Percentiles rank a stretch among this genome's conserved stretches.
phyloP scores from a whole-genome alignment of 768 basidiomycete genomes.

The Termitomyces sp. region DNA sequence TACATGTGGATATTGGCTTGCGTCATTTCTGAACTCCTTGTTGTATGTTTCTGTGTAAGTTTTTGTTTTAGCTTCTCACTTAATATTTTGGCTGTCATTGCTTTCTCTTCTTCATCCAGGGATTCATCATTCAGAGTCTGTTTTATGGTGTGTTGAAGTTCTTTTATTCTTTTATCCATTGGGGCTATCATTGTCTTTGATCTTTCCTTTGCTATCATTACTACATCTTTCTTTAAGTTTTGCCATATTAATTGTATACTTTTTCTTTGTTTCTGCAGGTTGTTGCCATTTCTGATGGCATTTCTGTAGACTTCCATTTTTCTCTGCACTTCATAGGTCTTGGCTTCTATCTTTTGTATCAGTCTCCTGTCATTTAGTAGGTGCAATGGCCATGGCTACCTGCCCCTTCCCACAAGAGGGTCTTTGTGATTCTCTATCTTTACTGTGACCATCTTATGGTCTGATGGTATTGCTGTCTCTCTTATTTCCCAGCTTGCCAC shows the following conservation, averaged over 20 bases:
- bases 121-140: too few species aligned
- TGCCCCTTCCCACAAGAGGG: neutral
- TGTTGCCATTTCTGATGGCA: rapidly evolving
- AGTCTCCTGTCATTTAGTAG: neutral
- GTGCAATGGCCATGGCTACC: neutral
- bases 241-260: neutral
- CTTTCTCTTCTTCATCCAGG: too few species aligned
- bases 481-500: neutral
- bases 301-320: too few species aligned
- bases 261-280: too few species aligned
- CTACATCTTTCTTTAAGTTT: neutral
- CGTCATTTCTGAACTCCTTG: too few species aligned
- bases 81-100: too few species aligned
- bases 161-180: neutral
- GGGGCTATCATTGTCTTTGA: neutral
- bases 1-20: too few species aligned
- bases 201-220: neutral
- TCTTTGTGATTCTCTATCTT: neutral
- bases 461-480: neutral
- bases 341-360: neutral
- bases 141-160: too few species aligned
- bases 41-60: too few species aligned
- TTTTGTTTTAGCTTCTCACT: too few species aligned
- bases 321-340: neutral
- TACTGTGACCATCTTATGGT: neutral